Percentiles rank a stretch among this genome's conserved stretches.
Conservation (phyloP, 768 basidiomycete species). For the Austroboletus eburneus region DNA sequence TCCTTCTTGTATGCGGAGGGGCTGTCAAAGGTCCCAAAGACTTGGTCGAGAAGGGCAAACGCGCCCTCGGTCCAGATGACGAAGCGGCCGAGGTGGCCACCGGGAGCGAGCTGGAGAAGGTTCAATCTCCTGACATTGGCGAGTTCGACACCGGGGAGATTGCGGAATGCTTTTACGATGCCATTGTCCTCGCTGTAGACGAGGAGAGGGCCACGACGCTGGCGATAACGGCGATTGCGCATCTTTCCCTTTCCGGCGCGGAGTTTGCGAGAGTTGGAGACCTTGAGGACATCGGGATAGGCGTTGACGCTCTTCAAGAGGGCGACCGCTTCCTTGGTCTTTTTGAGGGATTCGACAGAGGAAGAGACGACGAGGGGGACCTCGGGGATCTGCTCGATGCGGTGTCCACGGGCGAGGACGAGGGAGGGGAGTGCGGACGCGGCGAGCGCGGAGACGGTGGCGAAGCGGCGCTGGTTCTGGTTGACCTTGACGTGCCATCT, state of each 20-base stretch:
- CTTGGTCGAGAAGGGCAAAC: constrained; percentile 87
- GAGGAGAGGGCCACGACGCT: constrained; percentile 94
- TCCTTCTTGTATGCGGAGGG: constrained; percentile 83
- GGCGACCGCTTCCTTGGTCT: constrained; percentile 95
- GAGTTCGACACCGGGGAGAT: constrained; percentile 96
- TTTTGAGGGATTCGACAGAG: constrained; percentile 79
- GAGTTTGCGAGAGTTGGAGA: constrained; percentile 94
- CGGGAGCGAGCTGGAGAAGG: constrained; percentile 97
- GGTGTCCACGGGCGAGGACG: constrained; percentile 98
- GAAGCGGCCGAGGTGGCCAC: constrained; percentile 98
- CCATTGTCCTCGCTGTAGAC: constrained; percentile 98
- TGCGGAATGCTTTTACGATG: constrained; percentile 97
- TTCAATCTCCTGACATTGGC: constrained; percentile 93
- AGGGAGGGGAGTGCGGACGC: constrained; percentile 95
- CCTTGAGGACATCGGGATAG: constrained; percentile 91
- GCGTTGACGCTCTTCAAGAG: constrained; percentile 89
- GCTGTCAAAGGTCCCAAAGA: constrained; percentile 94
- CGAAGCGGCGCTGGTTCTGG: constrained; percentile 98
- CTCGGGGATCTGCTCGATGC: constrained; percentile 95
- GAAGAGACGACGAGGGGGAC: constrained; percentile 88
- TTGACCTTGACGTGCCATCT: constrained; percentile 99
- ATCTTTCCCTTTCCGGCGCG: constrained; percentile 97
- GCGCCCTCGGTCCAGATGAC: constrained; percentile 99
- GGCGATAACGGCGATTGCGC: constrained; percentile 94
- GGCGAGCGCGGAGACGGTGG: constrained; percentile 94